Evolutionary conservation across 257 asterid species (phyloP), one percentile per base, ranked within the genome.

Genomic region (Solanum rostratum): DNA sequence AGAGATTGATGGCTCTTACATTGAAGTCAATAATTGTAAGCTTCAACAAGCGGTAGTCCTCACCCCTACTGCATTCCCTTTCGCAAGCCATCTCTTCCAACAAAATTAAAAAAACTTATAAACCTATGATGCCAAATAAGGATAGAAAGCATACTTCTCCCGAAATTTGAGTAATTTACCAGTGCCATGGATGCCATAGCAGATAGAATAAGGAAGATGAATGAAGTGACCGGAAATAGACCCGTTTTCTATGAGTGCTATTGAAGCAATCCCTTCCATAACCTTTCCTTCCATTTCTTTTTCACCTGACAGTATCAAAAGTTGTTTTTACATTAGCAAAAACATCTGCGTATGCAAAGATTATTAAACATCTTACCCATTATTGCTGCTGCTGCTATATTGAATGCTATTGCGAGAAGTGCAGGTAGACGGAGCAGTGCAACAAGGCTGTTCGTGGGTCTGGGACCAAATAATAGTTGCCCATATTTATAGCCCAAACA

Each of bases 51-150:
- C 97, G 97, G 86, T 94, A 94, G 88, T 95, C 99, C 92, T 97
- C 99, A 37, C 99, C 99, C 80, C 92, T 87, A 89, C 98, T 97
- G 94, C 99, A 97, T 87, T 97, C 99, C 66, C 99, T 92, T 85
- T 94, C 99, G 85, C 99, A 97, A n/a, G 92, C 93, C 85, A 97
- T 87, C 90, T 97, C 98, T 96, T 85, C 84, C 71, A n/a, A 60
- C 59, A 74, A 45, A 73, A 43, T 73, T 71, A 20, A 7, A 66
- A 66, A 60, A 22, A 24, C 3, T 24, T 60, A 60, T 15, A 33
- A 68, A 1, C 3, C 76, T 68, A 66, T 33, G 24, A 16, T 33
- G 16, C 24, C 81, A 74, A 24, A 15, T 46, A 14, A 46, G 81
- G 60, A 22, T 46, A n/a, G 20, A 50, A 69, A 1, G 8, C 4